Evolutionary conservation across 257 asterid genomes (phyloP).

Genomic region (Penstemon newberryi): DNA sequence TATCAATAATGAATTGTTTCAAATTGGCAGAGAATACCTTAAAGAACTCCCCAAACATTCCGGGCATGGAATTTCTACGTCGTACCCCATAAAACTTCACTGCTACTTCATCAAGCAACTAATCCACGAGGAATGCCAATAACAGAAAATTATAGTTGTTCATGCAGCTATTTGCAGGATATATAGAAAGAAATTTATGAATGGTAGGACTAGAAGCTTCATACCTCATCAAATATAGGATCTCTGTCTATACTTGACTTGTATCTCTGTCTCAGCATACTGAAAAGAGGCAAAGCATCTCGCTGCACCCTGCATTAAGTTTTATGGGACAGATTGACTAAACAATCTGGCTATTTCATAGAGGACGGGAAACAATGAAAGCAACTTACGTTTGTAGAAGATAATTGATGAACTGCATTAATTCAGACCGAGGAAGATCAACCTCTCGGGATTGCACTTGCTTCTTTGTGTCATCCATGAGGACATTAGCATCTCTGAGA

Average conservation of each 20-base stretch:
- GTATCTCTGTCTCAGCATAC: constrained; percentile 77
- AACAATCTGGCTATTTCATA: constrained; percentile 1
- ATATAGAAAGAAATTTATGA: background rate
- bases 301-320: constrained; percentile 74
- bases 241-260: constrained; percentile 68
- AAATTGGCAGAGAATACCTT: constrained; percentile 45
- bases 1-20: background rate
- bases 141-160: constrained; percentile 21
- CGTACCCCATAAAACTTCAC: constrained; percentile 82
- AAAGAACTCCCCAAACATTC: constrained; percentile 90
- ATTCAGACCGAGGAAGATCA: constrained; percentile 72
- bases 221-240: constrained; percentile 67
- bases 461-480: constrained; percentile 74
- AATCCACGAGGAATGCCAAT: constrained; percentile 27
- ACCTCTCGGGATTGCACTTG: constrained; percentile 57
- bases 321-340: constrained; percentile 18
- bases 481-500: constrained; percentile 88
- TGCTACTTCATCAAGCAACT: constrained; percentile 86
- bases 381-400: constrained; percentile 74
- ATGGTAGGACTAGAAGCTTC: constrained; percentile 23
- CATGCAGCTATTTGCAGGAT: constrained; percentile 15
- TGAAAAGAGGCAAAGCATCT: constrained; percentile 91
- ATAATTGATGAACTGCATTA: constrained; percentile 72
- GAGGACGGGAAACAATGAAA: constrained; percentile 5
- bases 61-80: constrained; percentile 76